Conservation (phyloP, 352 stramenopile genomes). For the Halophytophthora polymorphica region DNA sequence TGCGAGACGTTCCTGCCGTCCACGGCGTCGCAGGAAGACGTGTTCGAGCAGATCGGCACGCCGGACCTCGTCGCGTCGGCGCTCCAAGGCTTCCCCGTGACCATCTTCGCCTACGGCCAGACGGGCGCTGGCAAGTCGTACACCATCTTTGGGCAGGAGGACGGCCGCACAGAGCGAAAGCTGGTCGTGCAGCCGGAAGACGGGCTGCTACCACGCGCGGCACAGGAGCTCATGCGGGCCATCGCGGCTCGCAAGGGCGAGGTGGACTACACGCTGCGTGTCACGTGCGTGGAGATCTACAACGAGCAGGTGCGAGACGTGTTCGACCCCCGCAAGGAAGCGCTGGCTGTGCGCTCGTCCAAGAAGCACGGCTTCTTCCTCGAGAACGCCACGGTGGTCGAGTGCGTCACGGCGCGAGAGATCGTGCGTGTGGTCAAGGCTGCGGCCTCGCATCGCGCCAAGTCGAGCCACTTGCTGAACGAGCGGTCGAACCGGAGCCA, state of each 20-base stretch:
- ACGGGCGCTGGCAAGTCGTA: conserved; percentile 72
- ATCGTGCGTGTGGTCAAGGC: conserved; percentile 63
- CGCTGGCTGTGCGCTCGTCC: conserved; percentile 49
- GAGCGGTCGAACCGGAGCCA: conserved; percentile 72
- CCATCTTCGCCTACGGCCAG: conserved; percentile 76
- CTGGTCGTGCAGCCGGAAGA: conserved; percentile 28
- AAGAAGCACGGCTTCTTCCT: conserved; percentile 69
- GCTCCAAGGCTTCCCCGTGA: conserved; percentile 64
- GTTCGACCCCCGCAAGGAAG: conserved; percentile 59
- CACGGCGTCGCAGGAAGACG: conserved; percentile 35
- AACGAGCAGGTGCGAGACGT: conserved; percentile 68
- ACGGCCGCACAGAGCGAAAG: conserved; percentile 27
- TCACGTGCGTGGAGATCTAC: conserved; percentile 80
- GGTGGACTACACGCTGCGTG: conserved; percentile 54
- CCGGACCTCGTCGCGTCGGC: conserved; percentile 48
- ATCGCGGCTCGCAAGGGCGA: conserved; percentile 33
- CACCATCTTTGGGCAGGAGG: conserved; percentile 72
- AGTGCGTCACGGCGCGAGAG: conserved; percentile 52
- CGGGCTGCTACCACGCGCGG: conserved; percentile 52
- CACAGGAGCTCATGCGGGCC: conserved; percentile 46
- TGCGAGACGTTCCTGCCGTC: conserved; percentile 57
- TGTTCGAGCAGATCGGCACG: conserved; percentile 48
- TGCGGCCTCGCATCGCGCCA: conserved; percentile 54
- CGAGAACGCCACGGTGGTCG: conserved; percentile 67
- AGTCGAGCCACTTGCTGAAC: conserved; percentile 71